These are phyloP conservation scores for Fusarium sp. DNA, from an alignment of 2,329 filamentous ascomycete genomes.

Conservation along the genomic window DNA sequence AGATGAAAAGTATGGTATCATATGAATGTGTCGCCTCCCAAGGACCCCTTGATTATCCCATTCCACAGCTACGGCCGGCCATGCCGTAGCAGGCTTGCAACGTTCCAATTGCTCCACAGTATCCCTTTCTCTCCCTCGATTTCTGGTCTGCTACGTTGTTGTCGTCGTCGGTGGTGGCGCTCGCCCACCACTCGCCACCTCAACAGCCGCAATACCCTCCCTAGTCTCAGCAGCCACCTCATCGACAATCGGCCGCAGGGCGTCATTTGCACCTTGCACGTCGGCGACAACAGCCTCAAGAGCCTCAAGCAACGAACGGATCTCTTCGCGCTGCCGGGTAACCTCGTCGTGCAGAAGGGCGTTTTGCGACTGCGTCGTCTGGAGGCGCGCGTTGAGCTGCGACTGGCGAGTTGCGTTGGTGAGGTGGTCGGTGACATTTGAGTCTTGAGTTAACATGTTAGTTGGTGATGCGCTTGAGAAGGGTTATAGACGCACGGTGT, in stretches of 20 bases:
- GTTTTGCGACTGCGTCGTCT: conserved; percentile 69
- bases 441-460: conserved; percentile 45
- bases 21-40: conserved; percentile 6
- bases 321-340: conserved; percentile 65
- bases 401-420: too few species aligned
- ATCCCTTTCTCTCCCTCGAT: too few species aligned
- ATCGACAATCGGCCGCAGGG: conserved; percentile 60
- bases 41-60: conserved; percentile 4
- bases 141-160: neutral
- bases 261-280: conserved; percentile 63
- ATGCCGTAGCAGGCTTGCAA: neutral
- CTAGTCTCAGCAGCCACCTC: conserved; percentile 65
- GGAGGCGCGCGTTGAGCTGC: conserved; percentile 68
- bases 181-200: conserved; percentile 18
- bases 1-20: conserved; percentile 30
- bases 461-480: neutral
- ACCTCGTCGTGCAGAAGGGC: conserved; percentile 65
- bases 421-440: too few species aligned
- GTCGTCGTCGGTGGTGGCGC: neutral
- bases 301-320: conserved; percentile 60
- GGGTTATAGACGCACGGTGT: conserved; percentile 56
- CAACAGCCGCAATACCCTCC: conserved; percentile 42
- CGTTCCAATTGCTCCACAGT: neutral
- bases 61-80: neutral
- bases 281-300: conserved; percentile 67